Evolutionary conservation across 176 grass and related monocot species (phyloP).

Genomic region (Luzula sylvatica): DNA sequence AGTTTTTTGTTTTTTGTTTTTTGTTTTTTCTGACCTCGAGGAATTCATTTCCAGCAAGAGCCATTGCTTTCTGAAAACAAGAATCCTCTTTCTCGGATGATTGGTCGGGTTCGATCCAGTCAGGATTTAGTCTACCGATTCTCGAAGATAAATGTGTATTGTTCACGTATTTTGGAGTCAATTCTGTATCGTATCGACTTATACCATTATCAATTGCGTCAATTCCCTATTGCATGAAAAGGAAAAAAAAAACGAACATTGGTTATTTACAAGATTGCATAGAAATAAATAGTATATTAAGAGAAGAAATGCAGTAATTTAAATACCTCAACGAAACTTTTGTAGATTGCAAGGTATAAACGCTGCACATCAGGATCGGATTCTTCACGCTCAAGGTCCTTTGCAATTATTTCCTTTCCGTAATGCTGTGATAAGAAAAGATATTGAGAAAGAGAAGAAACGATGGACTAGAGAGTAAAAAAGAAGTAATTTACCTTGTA

Average conservation of each 20-base stretch:
- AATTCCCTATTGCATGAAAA: constrained; percentile 48
- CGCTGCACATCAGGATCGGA: constrained; percentile 70
- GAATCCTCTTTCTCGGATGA: constrained; percentile 87
- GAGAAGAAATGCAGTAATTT: background rate
- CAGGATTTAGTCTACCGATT: constrained; percentile 61
- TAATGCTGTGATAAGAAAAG: constrained; percentile 47
- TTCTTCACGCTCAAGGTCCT: constrained; percentile 70
- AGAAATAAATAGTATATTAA: background rate
- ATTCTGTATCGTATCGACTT: constrained; percentile 89
- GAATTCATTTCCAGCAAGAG: constrained; percentile 84
- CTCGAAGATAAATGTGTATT: constrained; percentile 89
- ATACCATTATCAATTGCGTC: constrained; percentile 97
- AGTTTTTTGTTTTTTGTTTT: background rate
- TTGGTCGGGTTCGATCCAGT: constrained; percentile 93
- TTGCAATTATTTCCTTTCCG: constrained; percentile 97
- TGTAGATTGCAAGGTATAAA: constrained; percentile 87
- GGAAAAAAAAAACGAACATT: background rate
- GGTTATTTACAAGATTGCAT: constrained; percentile 6
- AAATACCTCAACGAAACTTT: constrained; percentile 87
- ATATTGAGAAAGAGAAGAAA: constrained; percentile 7
- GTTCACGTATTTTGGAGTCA: constrained; percentile 86
- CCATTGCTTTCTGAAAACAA: constrained; percentile 75
- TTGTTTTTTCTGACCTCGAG: constrained; percentile 38
- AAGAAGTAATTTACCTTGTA: constrained; percentile 64
- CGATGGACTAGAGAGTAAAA: background rate